Base-by-base conservation (phyloP, 345 rosid species). In the Gossypium australe region DNA sequence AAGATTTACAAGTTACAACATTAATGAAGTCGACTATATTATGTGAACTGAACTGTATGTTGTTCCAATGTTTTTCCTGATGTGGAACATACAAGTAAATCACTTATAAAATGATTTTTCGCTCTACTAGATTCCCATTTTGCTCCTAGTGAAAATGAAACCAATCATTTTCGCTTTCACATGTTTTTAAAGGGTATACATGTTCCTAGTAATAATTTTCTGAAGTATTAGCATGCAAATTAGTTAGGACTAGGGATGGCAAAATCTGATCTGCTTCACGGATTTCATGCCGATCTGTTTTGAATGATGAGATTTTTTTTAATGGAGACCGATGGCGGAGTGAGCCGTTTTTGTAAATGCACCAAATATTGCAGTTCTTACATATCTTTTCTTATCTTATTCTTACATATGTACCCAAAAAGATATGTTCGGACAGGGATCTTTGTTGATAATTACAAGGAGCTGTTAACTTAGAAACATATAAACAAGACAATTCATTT, bases 11-110 rank as follows among this genome's bases (percentile, higher is more conserved):
- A 76, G 60, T 69, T 58, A 52, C 58, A 68, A 59, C 58, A 38
- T 78, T 79, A 77, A 63, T 73, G 67, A 66, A 68, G 70, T 80
- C 49, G 75, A 71, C 75, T 69, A 24, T 69, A 24, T 60, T 18
- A 16, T 49, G 34, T 65, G 80, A 67, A 74, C 75, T 78, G 34
- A 70, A 57, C 29, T 67, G 20, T 60, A 67, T 20, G 14, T 61
- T 45, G 68, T 56, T 75, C 79, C 71, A 78, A 43, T 27, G 60
- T 58, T 75, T 75, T 12, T 59, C 11, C 38, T 14, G 29, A 72
- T 44, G 66, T 74, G 51, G 72, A 71, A 72, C 64, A 63, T 14
- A 43, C 25, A 68, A 77, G 73, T 56, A 38, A 13, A 53, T 52
- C 45, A 34, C 73, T 48, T 63, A 9, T 29, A 48, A 13, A 48